These are phyloP conservation scores for Chaetomidium leptoderma DNA, from an alignment of 495 filamentous ascomycete genomes.

Conservation along the genomic window DNA sequence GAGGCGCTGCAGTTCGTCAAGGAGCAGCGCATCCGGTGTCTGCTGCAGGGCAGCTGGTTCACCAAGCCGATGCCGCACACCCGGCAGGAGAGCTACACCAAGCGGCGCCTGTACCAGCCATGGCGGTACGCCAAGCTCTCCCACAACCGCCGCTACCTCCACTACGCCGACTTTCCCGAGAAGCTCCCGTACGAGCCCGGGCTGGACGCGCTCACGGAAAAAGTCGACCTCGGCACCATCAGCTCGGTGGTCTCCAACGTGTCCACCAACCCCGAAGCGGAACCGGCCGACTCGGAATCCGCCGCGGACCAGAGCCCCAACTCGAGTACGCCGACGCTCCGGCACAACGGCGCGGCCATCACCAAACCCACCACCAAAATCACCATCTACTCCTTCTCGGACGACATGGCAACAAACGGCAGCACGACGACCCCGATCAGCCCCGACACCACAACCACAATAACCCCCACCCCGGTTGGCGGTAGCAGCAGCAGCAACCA, in stretches of 20 bases:
- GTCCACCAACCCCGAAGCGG: conserved; percentile 51
- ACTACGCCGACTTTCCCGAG: conserved; percentile 81
- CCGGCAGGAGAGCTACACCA: conserved; percentile 32
- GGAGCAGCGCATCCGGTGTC: conserved; percentile 90
- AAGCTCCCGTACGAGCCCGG: conserved; percentile 61
- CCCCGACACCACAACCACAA: background rate
- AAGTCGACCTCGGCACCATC: conserved; percentile 83
- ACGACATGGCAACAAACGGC: conserved; percentile 13
- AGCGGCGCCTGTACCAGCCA: conserved; percentile 40
- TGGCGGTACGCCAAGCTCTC: conserved; percentile 87
- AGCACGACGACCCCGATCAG: background rate
- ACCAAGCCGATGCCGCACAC: conserved; percentile 49
- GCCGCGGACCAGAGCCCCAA: conserved; percentile 12
- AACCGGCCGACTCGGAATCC: conserved; percentile 38
- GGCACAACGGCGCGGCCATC: conserved; percentile 32
- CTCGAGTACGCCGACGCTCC: conserved; percentile 32
- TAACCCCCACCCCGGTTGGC: background rate
- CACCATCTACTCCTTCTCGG: conserved; percentile 74
- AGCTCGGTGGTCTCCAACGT: conserved; percentile 94
- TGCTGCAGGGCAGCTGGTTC: conserved; percentile 90
- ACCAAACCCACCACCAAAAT: conserved; percentile 71
- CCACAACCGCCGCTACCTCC: conserved; percentile 84
- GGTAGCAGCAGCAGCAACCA: background rate
- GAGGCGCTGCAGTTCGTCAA: conserved; percentile 94
- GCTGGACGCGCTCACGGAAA: conserved; percentile 70